Evolutionary conservation across 202 grass and related monocot genomes (phyloP).

Genomic region (Dendrocalamus latiflorus): DNA sequence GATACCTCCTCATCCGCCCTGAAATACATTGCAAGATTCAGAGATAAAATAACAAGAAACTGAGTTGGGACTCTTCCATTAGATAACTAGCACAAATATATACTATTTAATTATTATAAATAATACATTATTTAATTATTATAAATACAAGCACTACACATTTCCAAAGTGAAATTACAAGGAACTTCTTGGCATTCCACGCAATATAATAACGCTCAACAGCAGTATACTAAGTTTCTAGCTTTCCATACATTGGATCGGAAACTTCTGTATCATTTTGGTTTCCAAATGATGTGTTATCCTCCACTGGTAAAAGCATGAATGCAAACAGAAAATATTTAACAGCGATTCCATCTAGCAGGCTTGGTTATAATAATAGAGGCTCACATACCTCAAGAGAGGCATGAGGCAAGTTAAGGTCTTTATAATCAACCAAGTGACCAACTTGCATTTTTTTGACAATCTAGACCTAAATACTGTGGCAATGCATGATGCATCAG

Average conservation of each 20-base stretch:
- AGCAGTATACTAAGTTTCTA: neutral
- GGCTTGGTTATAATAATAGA: neutral
- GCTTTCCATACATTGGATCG: neutral
- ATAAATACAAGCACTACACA: neutral
- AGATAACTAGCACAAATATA: neutral
- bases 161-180: neutral
- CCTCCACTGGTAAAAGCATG: neutral
- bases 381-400: neutral
- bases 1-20: conserved; percentile 81
- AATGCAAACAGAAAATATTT: neutral
- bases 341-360: neutral
- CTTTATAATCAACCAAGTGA: neutral
- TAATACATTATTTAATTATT: neutral
- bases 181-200: neutral
- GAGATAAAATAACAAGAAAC: neutral
- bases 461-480: neutral
- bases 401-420: neutral
- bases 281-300: neutral
- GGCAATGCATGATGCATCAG: neutral
- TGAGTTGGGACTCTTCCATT: neutral
- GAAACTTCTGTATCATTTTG: neutral
- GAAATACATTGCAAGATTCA: conserved; percentile 21
- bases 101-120: neutral
- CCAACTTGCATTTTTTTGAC: neutral
- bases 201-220: neutral